Evolutionary conservation across 163 green algal species (phyloP).

Genomic region (Chloromonas sp.): DNA sequence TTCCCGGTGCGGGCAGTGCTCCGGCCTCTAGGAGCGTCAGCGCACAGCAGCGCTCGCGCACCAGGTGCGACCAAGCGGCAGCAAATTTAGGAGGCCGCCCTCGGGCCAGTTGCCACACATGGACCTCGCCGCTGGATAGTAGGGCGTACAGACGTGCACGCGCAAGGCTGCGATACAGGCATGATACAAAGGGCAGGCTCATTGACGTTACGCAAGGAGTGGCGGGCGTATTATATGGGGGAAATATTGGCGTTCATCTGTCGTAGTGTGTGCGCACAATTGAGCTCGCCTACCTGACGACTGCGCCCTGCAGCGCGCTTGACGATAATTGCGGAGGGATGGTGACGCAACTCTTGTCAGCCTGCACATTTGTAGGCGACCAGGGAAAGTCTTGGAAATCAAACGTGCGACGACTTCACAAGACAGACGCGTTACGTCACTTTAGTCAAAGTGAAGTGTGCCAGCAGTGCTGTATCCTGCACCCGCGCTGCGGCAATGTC

Average conservation of each 20-base stretch:
- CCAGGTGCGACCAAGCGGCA: conserved; percentile 14
- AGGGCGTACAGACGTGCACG: conserved; percentile 33
- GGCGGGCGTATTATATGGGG: too few species aligned
- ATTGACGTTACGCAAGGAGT: too few species aligned
- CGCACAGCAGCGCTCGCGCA: conserved; percentile 11
- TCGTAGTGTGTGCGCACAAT: too few species aligned
- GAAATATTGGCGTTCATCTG: too few species aligned
- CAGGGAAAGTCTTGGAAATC: neutral
- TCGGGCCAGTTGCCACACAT: conserved; percentile 43
- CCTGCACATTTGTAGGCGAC: neutral
- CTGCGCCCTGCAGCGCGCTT: conserved; percentile 6
- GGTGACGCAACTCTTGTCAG: conserved; percentile 21
- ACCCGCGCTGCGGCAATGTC: neutral
- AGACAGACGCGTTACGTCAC: too few species aligned
- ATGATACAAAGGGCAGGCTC: neutral
- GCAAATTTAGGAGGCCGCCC: conserved; percentile 15
- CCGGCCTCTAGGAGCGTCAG: neutral
- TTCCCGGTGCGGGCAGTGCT: neutral
- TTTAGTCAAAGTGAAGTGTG: neutral
- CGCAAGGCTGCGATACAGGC: conserved; percentile 9
- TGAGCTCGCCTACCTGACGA: neutral
- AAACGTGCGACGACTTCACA: neutral
- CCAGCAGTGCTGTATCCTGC: neutral
- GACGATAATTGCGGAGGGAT: conserved; percentile 38
- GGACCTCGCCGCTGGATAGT: conserved; percentile 33